Base-by-base conservation (phyloP, 306 rosid species). In the Ziziphus jujuba region DNA sequence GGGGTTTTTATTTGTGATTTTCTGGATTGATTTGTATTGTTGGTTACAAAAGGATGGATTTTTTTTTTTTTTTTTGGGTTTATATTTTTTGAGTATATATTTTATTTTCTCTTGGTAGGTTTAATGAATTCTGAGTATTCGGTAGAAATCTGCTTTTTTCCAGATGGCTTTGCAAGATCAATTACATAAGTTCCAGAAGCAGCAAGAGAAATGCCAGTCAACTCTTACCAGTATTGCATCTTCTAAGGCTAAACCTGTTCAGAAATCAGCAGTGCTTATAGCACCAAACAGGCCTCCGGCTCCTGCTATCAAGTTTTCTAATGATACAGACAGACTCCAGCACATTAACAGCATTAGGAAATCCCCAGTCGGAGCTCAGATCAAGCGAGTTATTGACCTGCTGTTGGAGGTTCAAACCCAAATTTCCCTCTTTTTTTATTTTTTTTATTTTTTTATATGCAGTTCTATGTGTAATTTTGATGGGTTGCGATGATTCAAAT, bases 301-400 rank as follows among this genome's bases (percentile, higher is more conserved):
- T 24, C 88, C 90, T 48, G 82, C 84, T 56, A 81, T 88, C 40
- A 93, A 93, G 71, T 90, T 90, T 71, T 93, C 99, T 0, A 93
- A 81, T 59, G 99, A 93, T 59, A 93, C 97, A 0, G 99, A 88
- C 78, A 83, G 99, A 66, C 97, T 93, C 66, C 99, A 93, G 64
- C 95, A 90, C 25, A 90, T 90, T 9, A 85, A 88, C 54, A 86
- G 78, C 75, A 90, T 93, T 2, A 84, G 96, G 45, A 93, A 87
- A 54, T 75, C 85, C 43, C 91, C 96, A 0, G 97, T 88, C 0
- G 97, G 99, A 74, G 91, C 97, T 67, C 99, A 93, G 80, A 90
- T 93, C 80, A 93, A 87, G 83, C 90, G 95, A 50, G 97, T 93
- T 36, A 93, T 93, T 17, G 81, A 78, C 85, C 85, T 88, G 53